phyloP scores from a whole-genome alignment of 257 asterid genomes.

The Solanum pimpinellifolium region DNA sequence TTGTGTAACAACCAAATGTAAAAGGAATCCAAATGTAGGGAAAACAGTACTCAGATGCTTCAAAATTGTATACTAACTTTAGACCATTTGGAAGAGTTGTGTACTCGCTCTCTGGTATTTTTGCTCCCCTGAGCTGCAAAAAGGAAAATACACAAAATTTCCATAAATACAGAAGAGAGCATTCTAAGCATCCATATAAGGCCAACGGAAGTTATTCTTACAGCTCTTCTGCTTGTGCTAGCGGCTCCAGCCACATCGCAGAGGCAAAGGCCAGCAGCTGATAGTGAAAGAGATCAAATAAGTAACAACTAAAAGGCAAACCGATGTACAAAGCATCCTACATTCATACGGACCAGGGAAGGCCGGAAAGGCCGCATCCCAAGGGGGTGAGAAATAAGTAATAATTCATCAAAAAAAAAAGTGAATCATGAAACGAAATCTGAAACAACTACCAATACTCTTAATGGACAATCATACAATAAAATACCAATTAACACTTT shows the following conservation, averaged over 20 bases:
- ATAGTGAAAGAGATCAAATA: constrained; percentile 11
- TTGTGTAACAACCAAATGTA: not conserved
- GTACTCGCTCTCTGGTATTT: constrained; percentile 80
- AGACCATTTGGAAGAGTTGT: constrained; percentile 78
- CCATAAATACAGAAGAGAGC: not conserved
- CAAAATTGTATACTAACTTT: constrained; percentile 45
- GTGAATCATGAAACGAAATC: not conserved
- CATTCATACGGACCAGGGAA: not conserved
- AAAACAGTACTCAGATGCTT: not conserved
- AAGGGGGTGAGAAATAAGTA: not conserved
- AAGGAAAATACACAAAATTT: constrained; percentile 7
- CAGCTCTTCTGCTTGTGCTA: constrained; percentile 97
- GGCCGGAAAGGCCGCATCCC: not conserved
- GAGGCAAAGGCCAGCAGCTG: constrained; percentile 62
- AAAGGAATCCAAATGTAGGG: not conserved
- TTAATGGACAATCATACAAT: not conserved
- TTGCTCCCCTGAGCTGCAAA: constrained; percentile 85
- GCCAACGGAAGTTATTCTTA: constrained; percentile 18
- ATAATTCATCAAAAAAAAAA: not conserved
- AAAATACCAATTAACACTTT: not conserved
- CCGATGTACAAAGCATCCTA: not conserved
- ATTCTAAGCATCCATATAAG: not conserved
- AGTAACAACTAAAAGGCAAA: not conserved
- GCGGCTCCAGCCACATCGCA: constrained; percentile 63
- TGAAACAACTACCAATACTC: not conserved